These are phyloP conservation scores for Paramecium biaurelia DNA, from an alignment of 73 alveolate species.

Conservation along the genomic window DNA sequence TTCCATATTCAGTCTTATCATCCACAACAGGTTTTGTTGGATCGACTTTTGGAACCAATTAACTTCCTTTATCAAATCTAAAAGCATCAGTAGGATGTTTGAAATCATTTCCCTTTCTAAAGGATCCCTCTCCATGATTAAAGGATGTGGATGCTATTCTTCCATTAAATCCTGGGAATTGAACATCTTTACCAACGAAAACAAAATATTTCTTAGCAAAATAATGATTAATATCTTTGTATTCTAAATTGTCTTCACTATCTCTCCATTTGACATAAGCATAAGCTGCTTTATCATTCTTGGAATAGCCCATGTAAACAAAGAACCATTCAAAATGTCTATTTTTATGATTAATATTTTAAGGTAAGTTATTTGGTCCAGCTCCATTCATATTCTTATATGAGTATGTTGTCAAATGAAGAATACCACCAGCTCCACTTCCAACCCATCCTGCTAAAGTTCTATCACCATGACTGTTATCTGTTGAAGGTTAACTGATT, in stretches of 20 bases:
- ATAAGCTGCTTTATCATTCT: conserved; percentile 1
- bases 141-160: neutral
- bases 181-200: conserved; percentile 36
- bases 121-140: neutral
- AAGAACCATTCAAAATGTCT: conserved; percentile 38
- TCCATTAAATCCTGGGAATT: conserved; percentile 48
- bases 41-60: conserved; percentile 10
- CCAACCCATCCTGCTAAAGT: conserved; percentile 45
- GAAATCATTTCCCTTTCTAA: conserved; percentile 14
- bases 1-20: neutral
- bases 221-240: neutral
- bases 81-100: conserved; percentile 23
- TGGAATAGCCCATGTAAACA: conserved; percentile 24
- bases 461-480: conserved; percentile 24
- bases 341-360: conserved; percentile 43
- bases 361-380: neutral
- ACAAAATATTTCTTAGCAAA: neutral
- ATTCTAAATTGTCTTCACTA: neutral
- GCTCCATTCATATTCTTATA: conserved; percentile 49
- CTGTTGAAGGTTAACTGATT: conserved; percentile 36
- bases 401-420: conserved; percentile 53
- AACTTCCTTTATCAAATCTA: conserved; percentile 19
- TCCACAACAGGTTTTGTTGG: conserved; percentile 45
- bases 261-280: neutral
- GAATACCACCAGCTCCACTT: neutral